These are phyloP conservation scores for Sophora flavescens DNA, from an alignment of 306 rosid genomes.

Conservation along the genomic window DNA sequence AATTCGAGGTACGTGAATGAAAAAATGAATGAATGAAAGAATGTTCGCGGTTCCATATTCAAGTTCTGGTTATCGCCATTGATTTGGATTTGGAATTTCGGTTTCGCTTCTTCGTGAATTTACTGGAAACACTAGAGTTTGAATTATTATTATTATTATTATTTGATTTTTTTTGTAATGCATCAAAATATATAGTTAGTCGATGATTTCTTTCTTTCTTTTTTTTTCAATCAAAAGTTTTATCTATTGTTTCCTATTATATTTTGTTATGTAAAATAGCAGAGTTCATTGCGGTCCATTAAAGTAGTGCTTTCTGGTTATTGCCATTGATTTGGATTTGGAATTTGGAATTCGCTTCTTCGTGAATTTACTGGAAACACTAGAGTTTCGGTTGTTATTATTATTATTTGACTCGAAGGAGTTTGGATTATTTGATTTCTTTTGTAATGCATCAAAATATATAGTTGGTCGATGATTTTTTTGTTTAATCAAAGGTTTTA, in stretches of 20 bases:
- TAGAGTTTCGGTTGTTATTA: not conserved
- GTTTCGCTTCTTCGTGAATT: slow-evolving; percentile 20
- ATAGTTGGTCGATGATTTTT: slow-evolving; percentile 4
- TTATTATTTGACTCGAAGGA: not conserved
- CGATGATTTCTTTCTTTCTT: not conserved
- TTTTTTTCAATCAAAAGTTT: not conserved
- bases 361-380: too few species aligned
- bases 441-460: not conserved
- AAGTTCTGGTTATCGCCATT: slow-evolving; percentile 25
- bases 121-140: not conserved
- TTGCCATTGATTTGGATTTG: too few species aligned
- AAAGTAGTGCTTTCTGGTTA: not conserved
- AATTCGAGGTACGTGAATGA: slow-evolving; percentile 76
- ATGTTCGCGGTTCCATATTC: slow-evolving; percentile 3
- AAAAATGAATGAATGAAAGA: not conserved
- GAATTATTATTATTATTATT: too few species aligned
- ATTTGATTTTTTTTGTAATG: not conserved
- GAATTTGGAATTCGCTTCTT: too few species aligned
- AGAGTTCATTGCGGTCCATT: not conserved
- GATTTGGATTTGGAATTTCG: slow-evolving; percentile 34
- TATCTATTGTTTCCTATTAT: not conserved
- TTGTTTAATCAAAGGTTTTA: not conserved
- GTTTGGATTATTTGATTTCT: slow-evolving; percentile 4
- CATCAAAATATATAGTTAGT: not conserved
- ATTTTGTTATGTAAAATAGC: not conserved